Evolutionary conservation across 768 basidiomycete genomes (phyloP).

Genomic region (Tulasnella sp.): DNA sequence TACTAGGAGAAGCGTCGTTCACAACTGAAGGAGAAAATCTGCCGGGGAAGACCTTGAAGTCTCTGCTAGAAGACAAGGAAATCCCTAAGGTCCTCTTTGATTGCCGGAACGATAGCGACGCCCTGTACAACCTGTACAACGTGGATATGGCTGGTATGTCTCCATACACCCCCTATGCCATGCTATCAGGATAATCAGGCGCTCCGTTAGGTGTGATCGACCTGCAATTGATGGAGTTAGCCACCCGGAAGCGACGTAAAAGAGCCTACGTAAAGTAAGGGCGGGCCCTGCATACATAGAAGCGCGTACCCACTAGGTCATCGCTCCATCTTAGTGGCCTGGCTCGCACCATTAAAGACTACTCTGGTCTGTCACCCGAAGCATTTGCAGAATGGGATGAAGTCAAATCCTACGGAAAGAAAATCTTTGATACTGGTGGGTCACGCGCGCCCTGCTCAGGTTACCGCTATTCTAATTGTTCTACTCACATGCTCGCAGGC

Average conservation of each 20-base stretch:
- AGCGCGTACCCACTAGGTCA: neutral
- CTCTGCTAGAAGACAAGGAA: conserved; percentile 26
- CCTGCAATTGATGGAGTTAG: conserved; percentile 35
- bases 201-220: conserved; percentile 26
- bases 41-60: conserved; percentile 15
- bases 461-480: neutral
- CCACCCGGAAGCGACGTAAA: conserved; percentile 29
- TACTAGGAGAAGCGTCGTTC: conserved; percentile 31
- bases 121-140: conserved; percentile 37
- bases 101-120: conserved; percentile 36
- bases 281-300: neutral
- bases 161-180: neutral
- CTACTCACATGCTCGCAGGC: neutral
- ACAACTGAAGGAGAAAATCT: conserved; percentile 14
- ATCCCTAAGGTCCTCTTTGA: conserved; percentile 36
- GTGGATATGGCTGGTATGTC: conserved; percentile 34
- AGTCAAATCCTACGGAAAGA: conserved; percentile 31
- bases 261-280: conserved; percentile 31
- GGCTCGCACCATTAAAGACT: conserved; percentile 29
- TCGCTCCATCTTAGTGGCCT: conserved; percentile 27
- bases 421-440: conserved; percentile 20
- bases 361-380: conserved; percentile 27
- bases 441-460: neutral
- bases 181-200: neutral
- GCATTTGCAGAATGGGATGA: conserved; percentile 26